A percentile compares a stretch with the other conserved stretches of the same genome.
phyloP scores from a whole-genome alignment of 805 yeast genomes.

The Candida cerambycidarum region DNA sequence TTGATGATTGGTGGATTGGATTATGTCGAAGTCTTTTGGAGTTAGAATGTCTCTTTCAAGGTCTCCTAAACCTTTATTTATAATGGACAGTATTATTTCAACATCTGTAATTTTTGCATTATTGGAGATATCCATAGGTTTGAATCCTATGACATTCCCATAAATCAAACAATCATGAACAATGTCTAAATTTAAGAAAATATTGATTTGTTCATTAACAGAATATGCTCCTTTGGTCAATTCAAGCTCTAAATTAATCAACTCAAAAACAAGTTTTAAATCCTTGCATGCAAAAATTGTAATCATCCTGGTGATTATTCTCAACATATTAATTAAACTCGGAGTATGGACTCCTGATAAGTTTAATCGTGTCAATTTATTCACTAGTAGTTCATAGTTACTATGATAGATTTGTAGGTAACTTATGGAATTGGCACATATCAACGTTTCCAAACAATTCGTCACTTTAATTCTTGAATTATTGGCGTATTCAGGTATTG shows the following conservation, averaged over 20 bases:
- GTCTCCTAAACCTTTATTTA: background rate
- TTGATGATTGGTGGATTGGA: background rate
- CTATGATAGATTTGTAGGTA: slow-evolving; percentile 5
- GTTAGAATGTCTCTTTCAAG: background rate
- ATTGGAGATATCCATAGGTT: too few relatives aligned
- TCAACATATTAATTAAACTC: too few relatives aligned
- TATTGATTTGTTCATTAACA: slow-evolving; percentile 10
- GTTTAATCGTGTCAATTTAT: background rate
- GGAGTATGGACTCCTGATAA: too few relatives aligned
- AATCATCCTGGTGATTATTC: slow-evolving; percentile 9
- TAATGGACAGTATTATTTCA: background rate
- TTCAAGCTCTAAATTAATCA: background rate
- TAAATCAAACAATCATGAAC: slow-evolving; percentile 2
- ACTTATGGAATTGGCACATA: slow-evolving; percentile 5
- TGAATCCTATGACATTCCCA: too few relatives aligned
- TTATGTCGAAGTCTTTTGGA: background rate
- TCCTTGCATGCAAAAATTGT: slow-evolving; percentile 8
- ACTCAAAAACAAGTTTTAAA: slow-evolving; percentile 1
- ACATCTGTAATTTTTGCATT: too few relatives aligned
- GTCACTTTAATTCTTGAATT: background rate
- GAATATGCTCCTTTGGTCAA: background rate
- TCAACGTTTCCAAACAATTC: slow-evolving; percentile 6
- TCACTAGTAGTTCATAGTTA: background rate
- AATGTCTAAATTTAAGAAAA: slow-evolving; percentile 12
- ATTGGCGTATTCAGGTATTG: too few relatives aligned